These are phyloP conservation scores for Teratosphaeriaceae sp. DNA, from an alignment of 2,329 filamentous ascomycete species.

Conservation along the genomic window DNA sequence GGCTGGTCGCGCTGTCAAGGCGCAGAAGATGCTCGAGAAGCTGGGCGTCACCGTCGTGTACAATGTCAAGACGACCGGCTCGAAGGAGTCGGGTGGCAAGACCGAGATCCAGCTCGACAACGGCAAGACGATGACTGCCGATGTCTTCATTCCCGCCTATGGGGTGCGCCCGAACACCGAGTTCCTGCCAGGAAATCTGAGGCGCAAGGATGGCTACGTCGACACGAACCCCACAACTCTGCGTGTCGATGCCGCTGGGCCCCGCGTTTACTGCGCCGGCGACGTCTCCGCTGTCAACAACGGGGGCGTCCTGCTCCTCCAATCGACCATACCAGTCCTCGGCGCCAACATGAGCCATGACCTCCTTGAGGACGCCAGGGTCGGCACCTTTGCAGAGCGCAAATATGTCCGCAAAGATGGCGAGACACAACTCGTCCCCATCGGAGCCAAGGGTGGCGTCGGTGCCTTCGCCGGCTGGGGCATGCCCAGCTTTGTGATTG, in stretches of 20 bases:
- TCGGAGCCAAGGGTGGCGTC: conserved; percentile 28
- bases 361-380: conserved; percentile 29
- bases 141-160: conserved; percentile 48
- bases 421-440: conserved; percentile 28
- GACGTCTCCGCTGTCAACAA: conserved; percentile 39
- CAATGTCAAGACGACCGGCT: conserved; percentile 19
- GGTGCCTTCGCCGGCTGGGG: conserved; percentile 29
- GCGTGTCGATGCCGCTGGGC: conserved; percentile 39
- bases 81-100: conserved; percentile 28
- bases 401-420: conserved; percentile 21
- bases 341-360: conserved; percentile 43
- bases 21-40: conserved; percentile 41
- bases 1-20: conserved; percentile 33
- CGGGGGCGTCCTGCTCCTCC: conserved; percentile 38
- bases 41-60: conserved; percentile 37
- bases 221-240: conserved; percentile 40
- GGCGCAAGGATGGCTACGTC: conserved; percentile 41
- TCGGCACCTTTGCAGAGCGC: conserved; percentile 19
- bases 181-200: conserved; percentile 44
- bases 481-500: conserved; percentile 30
- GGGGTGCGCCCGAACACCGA: conserved; percentile 48
- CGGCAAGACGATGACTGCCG: conserved; percentile 41
- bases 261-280: conserved; percentile 43
- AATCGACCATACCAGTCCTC: conserved; percentile 33
- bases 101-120: conserved; percentile 40